These are phyloP conservation scores for Suillus lakei DNA, from an alignment of 768 basidiomycete genomes.

Conservation along the genomic window DNA sequence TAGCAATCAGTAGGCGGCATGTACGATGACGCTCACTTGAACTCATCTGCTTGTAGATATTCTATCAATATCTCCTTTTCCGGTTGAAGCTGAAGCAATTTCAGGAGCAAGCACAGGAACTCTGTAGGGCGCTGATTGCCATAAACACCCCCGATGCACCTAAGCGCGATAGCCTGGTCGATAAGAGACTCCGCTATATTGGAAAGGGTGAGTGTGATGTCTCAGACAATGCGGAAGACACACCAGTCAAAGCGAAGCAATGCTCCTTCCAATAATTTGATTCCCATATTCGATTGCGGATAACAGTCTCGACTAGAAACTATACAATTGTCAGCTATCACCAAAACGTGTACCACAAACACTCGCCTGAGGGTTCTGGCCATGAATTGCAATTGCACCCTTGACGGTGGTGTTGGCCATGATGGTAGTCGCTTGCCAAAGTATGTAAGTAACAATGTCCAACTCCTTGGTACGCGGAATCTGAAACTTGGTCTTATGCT, in stretches of 20 bases:
- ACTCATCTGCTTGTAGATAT: slow-evolving; percentile 95
- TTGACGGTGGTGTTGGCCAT: slow-evolving; percentile 95
- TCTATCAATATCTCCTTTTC: slow-evolving; percentile 97
- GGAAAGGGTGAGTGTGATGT: slow-evolving; percentile 12
- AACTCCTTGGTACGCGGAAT: background rate
- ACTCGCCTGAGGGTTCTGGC: slow-evolving; percentile 92
- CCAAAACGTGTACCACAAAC: background rate
- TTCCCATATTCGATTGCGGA: slow-evolving; percentile 96
- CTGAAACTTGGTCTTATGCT: background rate
- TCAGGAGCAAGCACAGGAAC: slow-evolving; percentile 90
- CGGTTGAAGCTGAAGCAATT: slow-evolving; percentile 95
- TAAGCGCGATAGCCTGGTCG: slow-evolving; percentile 87
- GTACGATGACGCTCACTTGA: slow-evolving; percentile 73
- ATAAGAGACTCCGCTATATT: slow-evolving; percentile 85
- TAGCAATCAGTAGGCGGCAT: background rate
- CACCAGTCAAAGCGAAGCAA: slow-evolving; percentile 95
- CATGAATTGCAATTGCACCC: slow-evolving; percentile 90
- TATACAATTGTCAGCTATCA: slow-evolving; percentile 40
- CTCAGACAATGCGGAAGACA: slow-evolving; percentile 21
- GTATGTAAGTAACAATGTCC: background rate
- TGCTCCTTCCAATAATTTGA: slow-evolving; percentile 97
- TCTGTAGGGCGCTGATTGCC: slow-evolving; percentile 94
- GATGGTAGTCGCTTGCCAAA: slow-evolving; percentile 10
- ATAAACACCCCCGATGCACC: slow-evolving; percentile 90
- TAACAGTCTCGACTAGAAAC: slow-evolving; percentile 96